A percentile compares a stretch with the other conserved stretches of the same genome.
These are phyloP conservation scores for Fragaria vesca DNA, from an alignment of 306 rosid genomes.

Conservation along the genomic window DNA sequence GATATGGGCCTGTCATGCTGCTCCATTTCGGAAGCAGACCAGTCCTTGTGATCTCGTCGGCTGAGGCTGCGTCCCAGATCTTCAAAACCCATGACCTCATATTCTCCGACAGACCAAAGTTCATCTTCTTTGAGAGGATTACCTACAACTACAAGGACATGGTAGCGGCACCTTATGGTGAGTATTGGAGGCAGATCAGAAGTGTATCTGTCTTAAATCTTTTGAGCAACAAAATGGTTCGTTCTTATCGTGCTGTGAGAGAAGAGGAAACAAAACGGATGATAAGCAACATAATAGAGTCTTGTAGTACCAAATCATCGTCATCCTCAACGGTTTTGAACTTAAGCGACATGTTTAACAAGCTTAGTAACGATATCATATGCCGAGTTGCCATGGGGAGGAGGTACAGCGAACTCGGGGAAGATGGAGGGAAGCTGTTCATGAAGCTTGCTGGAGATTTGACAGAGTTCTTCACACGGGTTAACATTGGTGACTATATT, in stretches of 20 bases:
- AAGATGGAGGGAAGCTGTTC: not conserved
- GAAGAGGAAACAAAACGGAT: not conserved
- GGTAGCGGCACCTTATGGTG: not conserved
- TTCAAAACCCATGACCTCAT: not conserved
- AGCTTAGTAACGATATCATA: not conserved
- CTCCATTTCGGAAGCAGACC: conserved; percentile 3
- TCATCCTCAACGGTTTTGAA: not conserved
- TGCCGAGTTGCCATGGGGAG: not conserved
- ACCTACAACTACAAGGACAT: not conserved
- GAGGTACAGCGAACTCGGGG: not conserved
- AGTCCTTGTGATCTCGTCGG: not conserved
- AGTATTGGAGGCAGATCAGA: conserved; percentile 5
- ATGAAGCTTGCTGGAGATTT: not conserved
- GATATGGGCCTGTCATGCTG: conserved; percentile 6
- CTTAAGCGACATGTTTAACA: not conserved
- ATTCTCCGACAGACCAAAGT: conserved; percentile 2
- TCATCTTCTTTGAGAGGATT: not conserved
- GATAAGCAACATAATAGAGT: not conserved
- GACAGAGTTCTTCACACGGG: not conserved
- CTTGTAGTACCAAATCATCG: not conserved
- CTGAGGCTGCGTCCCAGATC: not conserved
- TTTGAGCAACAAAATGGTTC: conserved; percentile 1
- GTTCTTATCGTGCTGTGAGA: not conserved
- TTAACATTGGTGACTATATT: not conserved
- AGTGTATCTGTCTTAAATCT: not conserved